Evolutionary conservation across 140 eudicot species (phyloP).

Genomic region (Stevia rebaudiana): DNA sequence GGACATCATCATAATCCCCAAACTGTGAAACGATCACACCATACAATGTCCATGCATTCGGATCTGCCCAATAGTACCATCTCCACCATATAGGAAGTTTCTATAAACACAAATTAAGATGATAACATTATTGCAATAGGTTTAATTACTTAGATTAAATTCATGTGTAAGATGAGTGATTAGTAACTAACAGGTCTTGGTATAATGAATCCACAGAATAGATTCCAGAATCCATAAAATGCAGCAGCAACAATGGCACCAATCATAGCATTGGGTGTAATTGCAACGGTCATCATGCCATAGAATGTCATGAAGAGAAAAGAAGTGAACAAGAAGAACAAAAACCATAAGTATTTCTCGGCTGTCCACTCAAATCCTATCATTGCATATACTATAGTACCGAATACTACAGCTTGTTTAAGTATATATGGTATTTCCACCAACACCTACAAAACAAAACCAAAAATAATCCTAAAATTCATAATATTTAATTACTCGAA

Average conservation of each 20-base stretch:
- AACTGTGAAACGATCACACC: slow-evolving; percentile 58
- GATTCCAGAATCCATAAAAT: slow-evolving; percentile 41
- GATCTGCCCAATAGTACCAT: slow-evolving; percentile 51
- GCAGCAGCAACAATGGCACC: slow-evolving; percentile 43
- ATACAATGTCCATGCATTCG: slow-evolving; percentile 52
- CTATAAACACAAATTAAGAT: slow-evolving; percentile 20
- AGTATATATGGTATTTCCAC: slow-evolving; percentile 68
- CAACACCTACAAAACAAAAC: slow-evolving; percentile 35
- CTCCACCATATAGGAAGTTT: slow-evolving; percentile 73
- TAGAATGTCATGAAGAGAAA: slow-evolving; percentile 63
- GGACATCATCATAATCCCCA: slow-evolving; percentile 34
- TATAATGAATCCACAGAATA: slow-evolving; percentile 67
- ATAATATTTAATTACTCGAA: background rate
- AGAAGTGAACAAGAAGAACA: slow-evolving; percentile 51
- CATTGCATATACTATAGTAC: slow-evolving; percentile 63
- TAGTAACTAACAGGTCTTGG: slow-evolving; percentile 50
- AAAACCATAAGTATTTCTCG: slow-evolving; percentile 62
- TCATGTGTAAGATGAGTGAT: background rate
- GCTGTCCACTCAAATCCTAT: slow-evolving; percentile 76
- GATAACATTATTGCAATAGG: background rate
- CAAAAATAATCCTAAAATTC: background rate
- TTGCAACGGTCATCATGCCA: slow-evolving; percentile 74
- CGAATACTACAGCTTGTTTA: slow-evolving; percentile 37
- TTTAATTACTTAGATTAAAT: background rate
- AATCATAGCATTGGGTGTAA: slow-evolving; percentile 50